Base-by-base conservation (phyloP, 345 rosid genomes). In the Corchorus olitorius region DNA sequence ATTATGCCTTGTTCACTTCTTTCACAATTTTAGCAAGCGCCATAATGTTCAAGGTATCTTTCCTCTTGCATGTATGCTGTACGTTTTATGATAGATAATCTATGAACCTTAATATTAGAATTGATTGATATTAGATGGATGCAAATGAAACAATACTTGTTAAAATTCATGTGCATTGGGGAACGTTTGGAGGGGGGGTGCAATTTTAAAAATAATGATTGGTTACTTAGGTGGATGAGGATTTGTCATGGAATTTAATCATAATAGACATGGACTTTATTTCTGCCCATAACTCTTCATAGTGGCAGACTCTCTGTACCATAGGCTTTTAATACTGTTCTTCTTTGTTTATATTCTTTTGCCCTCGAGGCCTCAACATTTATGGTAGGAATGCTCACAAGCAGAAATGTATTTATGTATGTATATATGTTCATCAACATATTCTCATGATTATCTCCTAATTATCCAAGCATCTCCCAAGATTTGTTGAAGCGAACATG, bases 1-100 rank as follows among this genome's bases (percentile, higher is more conserved):
- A 91, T 77, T 91, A 86, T 79, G 97, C 97, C 72, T 69, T 85
- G 90, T 91, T 89, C 78, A 91, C 97, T 15, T 84, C 97, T 35
- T 87, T 91, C 71, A 91, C 97, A 33, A 91, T 91, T 53, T 73
- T 91, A 14, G 94, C 97, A 17, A 91, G 97, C 75, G 97, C 90
- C 55, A 89, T 91, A 78, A 91, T 91, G 94, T 91, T 91, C 62
- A 90, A 91, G 97, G 97, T 91, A 91, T 75, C 27, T 20, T 35
- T 11, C 8, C 48, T 39, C 33, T 45, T 19, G 17, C 22, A 34
- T 74, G 76, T 46, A 62, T 8, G 17, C 17, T 33, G 17, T 15
- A 59, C 41, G 7, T 27, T 74, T 46, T 61, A 27, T 62, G 43
- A 62, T 74, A 35, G 3, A 15, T 62, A 33, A 4, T 27, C 48